Conservation (phyloP, 495 filamentous ascomycete species). For the Daldinia concentrica region DNA sequence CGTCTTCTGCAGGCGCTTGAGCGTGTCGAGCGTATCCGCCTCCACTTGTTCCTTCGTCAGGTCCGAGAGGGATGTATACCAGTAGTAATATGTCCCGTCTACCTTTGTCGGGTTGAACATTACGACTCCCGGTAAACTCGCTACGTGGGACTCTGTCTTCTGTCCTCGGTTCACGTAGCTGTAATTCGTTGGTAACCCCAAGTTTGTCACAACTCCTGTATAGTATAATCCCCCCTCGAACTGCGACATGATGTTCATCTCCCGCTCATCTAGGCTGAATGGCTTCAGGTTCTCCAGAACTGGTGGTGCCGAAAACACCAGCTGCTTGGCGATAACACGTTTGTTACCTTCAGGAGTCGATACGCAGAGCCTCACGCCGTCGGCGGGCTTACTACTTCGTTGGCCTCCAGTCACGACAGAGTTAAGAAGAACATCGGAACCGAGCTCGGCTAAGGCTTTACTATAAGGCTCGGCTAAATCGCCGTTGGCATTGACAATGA, state of each 20-base stretch:
- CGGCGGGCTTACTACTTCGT: constrained; percentile 14
- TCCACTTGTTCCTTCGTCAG: constrained; percentile 29
- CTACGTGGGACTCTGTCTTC: constrained; percentile 22
- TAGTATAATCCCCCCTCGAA: constrained; percentile 31
- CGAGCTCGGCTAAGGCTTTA: constrained; percentile 50
- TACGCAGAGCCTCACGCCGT: constrained; percentile 35
- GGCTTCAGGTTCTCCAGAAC: constrained; percentile 40
- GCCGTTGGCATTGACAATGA: constrained; percentile 23
- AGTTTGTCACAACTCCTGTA: constrained; percentile 27
- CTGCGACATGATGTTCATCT: constrained; percentile 50
- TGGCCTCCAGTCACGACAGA: constrained; percentile 23
- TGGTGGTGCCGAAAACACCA: constrained; percentile 59
- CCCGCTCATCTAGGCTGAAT: constrained; percentile 51
- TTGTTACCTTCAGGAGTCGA: constrained; percentile 31
- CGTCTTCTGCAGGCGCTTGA: constrained; percentile 25
- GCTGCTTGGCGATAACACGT: constrained; percentile 56
- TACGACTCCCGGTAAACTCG: constrained; percentile 23
- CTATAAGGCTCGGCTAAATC: constrained; percentile 56
- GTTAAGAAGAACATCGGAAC: constrained; percentile 45
- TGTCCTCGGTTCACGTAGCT: constrained; percentile 30
- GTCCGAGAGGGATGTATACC: constrained; percentile 25
- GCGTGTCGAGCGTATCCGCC: constrained; percentile 15
- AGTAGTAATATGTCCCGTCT: constrained; percentile 39
- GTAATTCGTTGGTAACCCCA: constrained; percentile 18
- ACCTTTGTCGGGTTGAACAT: constrained; percentile 36